Percentiles rank a stretch among this genome's conserved stretches.
Conservation (phyloP, 2,329 filamentous ascomycete genomes). For the Biscogniauxia sp. region DNA sequence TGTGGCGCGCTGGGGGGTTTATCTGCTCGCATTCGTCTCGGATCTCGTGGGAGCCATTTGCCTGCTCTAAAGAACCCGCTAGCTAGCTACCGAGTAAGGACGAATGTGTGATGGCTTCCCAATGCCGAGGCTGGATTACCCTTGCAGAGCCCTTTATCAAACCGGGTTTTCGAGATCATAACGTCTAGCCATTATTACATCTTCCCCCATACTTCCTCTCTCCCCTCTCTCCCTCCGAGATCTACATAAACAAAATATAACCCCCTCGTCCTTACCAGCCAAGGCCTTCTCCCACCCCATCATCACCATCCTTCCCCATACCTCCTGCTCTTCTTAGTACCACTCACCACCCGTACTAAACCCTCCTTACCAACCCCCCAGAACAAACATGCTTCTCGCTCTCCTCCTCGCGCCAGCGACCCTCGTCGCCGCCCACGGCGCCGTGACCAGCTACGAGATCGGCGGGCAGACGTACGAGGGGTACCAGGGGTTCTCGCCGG, state of each 20-base stretch:
- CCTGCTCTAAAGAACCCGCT: neutral
- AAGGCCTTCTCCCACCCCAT: slow-evolving; percentile 11
- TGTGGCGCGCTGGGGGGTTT: slow-evolving; percentile 2
- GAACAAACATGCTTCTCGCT: slow-evolving; percentile 24
- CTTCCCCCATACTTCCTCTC: slow-evolving; percentile 5
- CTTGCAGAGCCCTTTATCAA: slow-evolving; percentile 5
- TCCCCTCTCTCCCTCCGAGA: slow-evolving; percentile 9
- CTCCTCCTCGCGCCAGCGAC: slow-evolving; percentile 29
- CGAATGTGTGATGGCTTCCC: too few species aligned
- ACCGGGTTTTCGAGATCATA: slow-evolving; percentile 9
- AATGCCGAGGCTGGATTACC: neutral
- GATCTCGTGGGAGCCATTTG: neutral
- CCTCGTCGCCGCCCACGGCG: slow-evolving; percentile 34
- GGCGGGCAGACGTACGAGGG: slow-evolving; percentile 42
- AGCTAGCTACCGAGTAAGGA: too few species aligned
- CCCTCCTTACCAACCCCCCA: neutral
- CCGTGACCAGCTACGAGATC: slow-evolving; percentile 48
- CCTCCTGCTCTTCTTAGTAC: neutral
- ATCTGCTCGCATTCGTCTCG: slow-evolving; percentile 14
- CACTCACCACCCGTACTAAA: slow-evolving; percentile 1
- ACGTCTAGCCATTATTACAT: slow-evolving; percentile 5
- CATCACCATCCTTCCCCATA: neutral
- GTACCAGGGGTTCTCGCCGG: slow-evolving; percentile 49
- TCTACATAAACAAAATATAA: slow-evolving; percentile 23
- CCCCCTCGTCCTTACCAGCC: slow-evolving; percentile 14